phyloP scores from a whole-genome alignment of 345 rosid species.

The Eucalyptus decipiens region DNA sequence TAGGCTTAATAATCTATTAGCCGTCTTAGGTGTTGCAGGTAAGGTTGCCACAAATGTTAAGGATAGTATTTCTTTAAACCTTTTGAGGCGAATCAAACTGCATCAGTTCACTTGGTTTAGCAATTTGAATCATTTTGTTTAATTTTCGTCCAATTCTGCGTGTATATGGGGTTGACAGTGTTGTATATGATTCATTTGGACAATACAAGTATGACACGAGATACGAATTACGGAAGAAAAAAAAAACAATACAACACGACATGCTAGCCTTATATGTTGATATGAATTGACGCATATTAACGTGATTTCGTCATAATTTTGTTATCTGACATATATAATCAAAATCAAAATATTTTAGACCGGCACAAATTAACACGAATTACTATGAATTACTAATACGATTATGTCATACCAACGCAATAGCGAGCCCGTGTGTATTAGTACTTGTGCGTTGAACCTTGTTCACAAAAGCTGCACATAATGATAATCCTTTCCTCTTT shows the following conservation, averaged over 20 bases:
- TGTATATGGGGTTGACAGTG: neutral
- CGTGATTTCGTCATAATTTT: neutral
- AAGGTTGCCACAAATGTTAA: neutral
- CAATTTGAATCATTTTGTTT: neutral
- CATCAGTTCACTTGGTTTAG: neutral
- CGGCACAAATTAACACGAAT: neutral
- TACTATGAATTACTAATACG: neutral
- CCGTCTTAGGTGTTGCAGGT: accelerated
- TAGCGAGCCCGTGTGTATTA: neutral
- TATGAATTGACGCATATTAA: neutral
- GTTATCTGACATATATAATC: neutral
- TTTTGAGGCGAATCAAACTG: neutral
- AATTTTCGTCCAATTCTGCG: neutral
- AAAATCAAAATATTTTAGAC: no score
- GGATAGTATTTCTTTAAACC: neutral
- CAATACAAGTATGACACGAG: neutral
- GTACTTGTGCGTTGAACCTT: neutral
- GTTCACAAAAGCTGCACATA: neutral
- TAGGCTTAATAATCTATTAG: neutral
- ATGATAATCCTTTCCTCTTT: neutral
- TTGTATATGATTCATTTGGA: neutral
- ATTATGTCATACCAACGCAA: neutral
- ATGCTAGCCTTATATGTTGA: neutral
- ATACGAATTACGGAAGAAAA: neutral
- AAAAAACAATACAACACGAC: neutral